A percentile compares a stretch with the other conserved stretches of the same genome.
Evolutionary conservation across 73 alveolate species (phyloP).

Genomic region (Paramecium octaurelia): DNA sequence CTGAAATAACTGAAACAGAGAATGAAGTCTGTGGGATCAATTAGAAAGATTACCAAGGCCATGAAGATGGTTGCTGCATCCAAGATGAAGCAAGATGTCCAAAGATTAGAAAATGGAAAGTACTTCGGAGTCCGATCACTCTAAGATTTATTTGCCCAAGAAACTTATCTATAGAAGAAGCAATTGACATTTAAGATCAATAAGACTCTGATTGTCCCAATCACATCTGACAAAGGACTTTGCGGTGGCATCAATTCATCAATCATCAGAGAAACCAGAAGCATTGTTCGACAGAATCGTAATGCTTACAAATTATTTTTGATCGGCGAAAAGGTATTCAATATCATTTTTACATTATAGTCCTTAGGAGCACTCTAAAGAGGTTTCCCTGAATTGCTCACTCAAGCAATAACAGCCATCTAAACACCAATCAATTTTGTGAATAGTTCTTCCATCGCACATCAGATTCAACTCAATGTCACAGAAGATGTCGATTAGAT

Average conservation of each 20-base stretch:
- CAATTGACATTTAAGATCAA: constrained; percentile 67
- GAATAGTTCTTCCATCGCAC: constrained; percentile 75
- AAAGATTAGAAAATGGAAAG: constrained; percentile 79
- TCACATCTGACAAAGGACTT: constrained; percentile 86
- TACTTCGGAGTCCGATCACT: constrained; percentile 75
- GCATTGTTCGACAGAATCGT: constrained; percentile 68
- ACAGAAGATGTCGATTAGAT: constrained; percentile 69
- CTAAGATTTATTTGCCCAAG: constrained; percentile 79
- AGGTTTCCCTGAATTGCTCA: constrained; percentile 82
- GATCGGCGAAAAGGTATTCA: constrained; percentile 82
- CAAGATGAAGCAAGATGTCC: constrained; percentile 80
- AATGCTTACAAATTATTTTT: constrained; percentile 69
- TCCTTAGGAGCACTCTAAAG: constrained; percentile 72
- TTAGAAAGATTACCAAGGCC: constrained; percentile 91
- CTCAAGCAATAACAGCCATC: constrained; percentile 66
- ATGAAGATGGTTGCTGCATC: constrained; percentile 96
- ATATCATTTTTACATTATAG: background rate
- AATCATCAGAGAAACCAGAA: constrained; percentile 77
- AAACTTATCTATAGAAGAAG: constrained; percentile 76
- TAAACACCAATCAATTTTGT: constrained; percentile 73
- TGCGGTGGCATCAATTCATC: constrained; percentile 92
- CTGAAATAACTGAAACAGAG: constrained; percentile 75
- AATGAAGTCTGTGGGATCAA: constrained; percentile 82
- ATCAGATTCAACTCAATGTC: constrained; percentile 61
- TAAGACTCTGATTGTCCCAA: constrained; percentile 74